Conservation (phyloP, 257 asterid species). For the Solanum chaucha region DNA sequence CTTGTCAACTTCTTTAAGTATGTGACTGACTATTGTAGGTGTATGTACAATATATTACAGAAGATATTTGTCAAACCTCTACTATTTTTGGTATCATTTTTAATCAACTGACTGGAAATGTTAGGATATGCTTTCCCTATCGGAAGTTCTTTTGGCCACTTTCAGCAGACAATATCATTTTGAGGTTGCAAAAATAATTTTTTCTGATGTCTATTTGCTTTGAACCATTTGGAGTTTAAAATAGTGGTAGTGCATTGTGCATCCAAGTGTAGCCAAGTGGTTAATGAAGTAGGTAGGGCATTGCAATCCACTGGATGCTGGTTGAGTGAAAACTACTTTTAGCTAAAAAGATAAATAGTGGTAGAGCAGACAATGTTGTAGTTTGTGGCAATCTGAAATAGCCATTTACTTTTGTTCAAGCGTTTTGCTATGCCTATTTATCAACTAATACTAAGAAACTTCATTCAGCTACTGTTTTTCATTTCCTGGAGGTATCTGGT, state of each 20-base stretch:
- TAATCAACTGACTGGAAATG: not conserved
- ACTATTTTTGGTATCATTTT: not conserved
- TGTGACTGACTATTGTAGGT: not conserved
- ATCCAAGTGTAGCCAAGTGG: not conserved
- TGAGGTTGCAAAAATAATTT: not conserved
- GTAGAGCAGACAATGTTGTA: not conserved
- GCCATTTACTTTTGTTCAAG: not conserved
- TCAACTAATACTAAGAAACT: not conserved
- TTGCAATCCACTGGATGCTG: not conserved
- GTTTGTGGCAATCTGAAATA: not conserved
- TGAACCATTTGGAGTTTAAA: not conserved
- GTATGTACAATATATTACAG: not conserved
- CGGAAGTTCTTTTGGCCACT: not conserved
- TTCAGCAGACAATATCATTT: not conserved
- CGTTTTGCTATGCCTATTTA: not conserved
- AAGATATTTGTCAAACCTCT: not conserved
- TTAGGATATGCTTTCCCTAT: not conserved
- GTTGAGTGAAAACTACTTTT: not conserved
- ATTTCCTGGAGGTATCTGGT: not conserved
- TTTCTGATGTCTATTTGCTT: not conserved
- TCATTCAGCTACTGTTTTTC: not conserved
- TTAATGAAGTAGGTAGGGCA: not conserved
- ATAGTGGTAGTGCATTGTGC: not conserved
- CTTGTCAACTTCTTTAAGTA: not conserved
- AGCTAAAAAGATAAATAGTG: not conserved